Evolutionary conservation across 2,329 filamentous ascomycete genomes (phyloP).

Genomic region (Plenodomus biglobosus): DNA sequence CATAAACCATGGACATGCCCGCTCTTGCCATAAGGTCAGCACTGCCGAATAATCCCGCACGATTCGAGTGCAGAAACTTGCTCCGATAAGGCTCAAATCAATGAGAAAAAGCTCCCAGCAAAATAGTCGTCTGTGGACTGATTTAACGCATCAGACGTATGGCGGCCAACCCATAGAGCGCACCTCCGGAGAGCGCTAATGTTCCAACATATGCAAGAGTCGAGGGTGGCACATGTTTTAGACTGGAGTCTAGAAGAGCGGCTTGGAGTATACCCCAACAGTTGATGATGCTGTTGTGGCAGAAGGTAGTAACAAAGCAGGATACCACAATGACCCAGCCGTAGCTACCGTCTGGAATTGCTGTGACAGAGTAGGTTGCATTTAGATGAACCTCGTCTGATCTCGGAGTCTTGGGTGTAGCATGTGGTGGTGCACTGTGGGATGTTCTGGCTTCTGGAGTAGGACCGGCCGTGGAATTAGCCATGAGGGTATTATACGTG

Average conservation of each 20-base stretch:
- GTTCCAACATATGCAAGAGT: constrained; percentile 63
- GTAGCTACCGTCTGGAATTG: constrained; percentile 57
- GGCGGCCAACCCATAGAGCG: constrained; percentile 56
- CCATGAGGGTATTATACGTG: no score
- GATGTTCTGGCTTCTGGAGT: no score
- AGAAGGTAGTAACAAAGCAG: constrained; percentile 56
- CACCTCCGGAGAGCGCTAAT: constrained; percentile 54
- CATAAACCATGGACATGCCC: constrained; percentile 39
- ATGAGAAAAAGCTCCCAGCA: constrained; percentile 56
- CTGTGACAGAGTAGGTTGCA: constrained; percentile 21
- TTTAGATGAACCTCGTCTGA: constrained; percentile 15
- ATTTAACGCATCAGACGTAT: constrained; percentile 54
- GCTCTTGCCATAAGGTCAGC: constrained; percentile 53
- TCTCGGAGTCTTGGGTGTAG: not conserved
- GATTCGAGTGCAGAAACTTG: constrained; percentile 51
- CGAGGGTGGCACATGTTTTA: constrained; percentile 50
- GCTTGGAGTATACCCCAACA: constrained; percentile 64
- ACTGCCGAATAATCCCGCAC: constrained; percentile 54
- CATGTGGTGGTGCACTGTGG: no score
- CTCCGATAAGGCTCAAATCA: constrained; percentile 53
- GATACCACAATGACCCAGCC: constrained; percentile 58
- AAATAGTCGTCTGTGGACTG: constrained; percentile 51
- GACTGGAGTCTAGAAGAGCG: constrained; percentile 54
- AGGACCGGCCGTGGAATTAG: no score
- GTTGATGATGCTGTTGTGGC: constrained; percentile 57